Conservation (phyloP, 2,329 filamentous ascomycete species). For the Periglandula ipomoeae region DNA sequence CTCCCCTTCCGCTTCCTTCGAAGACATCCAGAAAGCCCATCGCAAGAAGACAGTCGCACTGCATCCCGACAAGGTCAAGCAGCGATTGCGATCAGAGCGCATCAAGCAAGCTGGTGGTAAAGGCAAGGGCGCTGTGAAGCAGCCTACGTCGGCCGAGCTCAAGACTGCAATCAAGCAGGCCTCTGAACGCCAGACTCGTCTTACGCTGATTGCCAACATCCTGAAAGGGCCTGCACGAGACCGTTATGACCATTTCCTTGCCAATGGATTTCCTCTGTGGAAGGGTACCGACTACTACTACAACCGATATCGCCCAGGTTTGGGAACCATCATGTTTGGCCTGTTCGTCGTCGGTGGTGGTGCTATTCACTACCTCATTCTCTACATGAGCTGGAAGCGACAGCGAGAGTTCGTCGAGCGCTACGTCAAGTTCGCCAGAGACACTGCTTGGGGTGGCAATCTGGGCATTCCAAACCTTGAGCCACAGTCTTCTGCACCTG, state of each 20-base stretch:
- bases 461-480: conserved; percentile 61
- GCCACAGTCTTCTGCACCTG: conserved; percentile 33
- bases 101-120: conserved; percentile 40
- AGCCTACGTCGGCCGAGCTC: conserved; percentile 65
- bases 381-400: conserved; percentile 81
- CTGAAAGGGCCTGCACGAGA: conserved; percentile 71
- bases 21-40: conserved; percentile 91
- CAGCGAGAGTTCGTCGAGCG: conserved; percentile 85
- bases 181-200: conserved; percentile 70
- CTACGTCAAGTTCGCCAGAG: conserved; percentile 83
- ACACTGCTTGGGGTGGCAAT: conserved; percentile 84
- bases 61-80: conserved; percentile 93
- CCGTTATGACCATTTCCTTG: conserved; percentile 89
- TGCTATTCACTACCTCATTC: conserved; percentile 73
- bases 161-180: conserved; percentile 72
- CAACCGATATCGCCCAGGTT: conserved; percentile 79
- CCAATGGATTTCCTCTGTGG: conserved; percentile 91
- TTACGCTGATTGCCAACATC: conserved; percentile 78
- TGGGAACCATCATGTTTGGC: conserved; percentile 75
- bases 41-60: conserved; percentile 74
- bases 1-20: conserved; percentile 60
- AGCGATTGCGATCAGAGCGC: conserved; percentile 66
- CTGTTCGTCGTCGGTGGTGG: conserved; percentile 78
- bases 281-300: conserved; percentile 99
- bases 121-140: conserved; percentile 53